These are phyloP conservation scores for Kluyveromyces lactis DNA, from an alignment of 805 yeast genomes.

Conservation along the genomic window DNA sequence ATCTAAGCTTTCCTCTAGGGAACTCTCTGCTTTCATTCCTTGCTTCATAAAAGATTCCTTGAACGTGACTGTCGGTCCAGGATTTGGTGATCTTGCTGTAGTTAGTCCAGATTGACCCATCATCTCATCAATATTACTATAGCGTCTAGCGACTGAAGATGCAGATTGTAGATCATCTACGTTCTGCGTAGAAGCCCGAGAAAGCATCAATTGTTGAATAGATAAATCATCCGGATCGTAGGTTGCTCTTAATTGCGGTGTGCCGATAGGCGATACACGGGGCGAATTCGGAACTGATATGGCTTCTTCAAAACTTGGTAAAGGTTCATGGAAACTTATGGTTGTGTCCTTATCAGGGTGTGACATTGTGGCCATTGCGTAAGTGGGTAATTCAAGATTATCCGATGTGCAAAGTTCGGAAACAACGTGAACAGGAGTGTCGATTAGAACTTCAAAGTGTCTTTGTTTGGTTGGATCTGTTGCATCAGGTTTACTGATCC, in stretches of 20 bases:
- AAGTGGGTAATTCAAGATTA: conserved; percentile 33
- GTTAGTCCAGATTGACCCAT: conserved; percentile 7
- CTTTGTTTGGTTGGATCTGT: conserved; percentile 40
- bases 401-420: conserved; percentile 35
- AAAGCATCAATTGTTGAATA: conserved; percentile 15
- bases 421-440: conserved; percentile 59
- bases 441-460: conserved; percentile 74
- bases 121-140: conserved; percentile 16
- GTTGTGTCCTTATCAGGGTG: conserved; percentile 6
- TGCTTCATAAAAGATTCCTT: not conserved
- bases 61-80: not conserved
- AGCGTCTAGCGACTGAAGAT: conserved; percentile 5
- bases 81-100: not conserved
- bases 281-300: conserved; percentile 33
- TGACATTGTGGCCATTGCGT: conserved; percentile 19
- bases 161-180: conserved; percentile 1
- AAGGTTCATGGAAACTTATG: conserved; percentile 20
- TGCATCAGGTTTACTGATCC: conserved; percentile 57
- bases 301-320: conserved; percentile 65
- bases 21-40: not conserved
- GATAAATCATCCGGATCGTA: conserved; percentile 14
- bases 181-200: conserved; percentile 18
- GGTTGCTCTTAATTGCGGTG: conserved; percentile 13
- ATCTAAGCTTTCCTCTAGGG: not conserved
- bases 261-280: conserved; percentile 14